Evolutionary conservation across 2,329 filamentous ascomycete species (phyloP).

Genomic region (Cephalotrichum gorgonifer): DNA sequence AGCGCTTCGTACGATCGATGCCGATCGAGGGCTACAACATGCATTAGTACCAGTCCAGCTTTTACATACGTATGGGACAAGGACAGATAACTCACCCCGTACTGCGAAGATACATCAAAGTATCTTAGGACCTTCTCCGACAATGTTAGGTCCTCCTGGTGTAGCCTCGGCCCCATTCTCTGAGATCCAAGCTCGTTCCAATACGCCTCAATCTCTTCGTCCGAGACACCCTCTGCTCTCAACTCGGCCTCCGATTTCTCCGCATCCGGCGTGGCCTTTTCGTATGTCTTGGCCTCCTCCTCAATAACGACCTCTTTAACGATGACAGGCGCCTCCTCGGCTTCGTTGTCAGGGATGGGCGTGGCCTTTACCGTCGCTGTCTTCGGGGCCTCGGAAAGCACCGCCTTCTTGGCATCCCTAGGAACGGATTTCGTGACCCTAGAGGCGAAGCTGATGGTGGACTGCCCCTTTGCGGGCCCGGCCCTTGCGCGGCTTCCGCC

Average conservation of each 20-base stretch:
- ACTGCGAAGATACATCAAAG: conserved; percentile 87
- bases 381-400: conserved; percentile 22
- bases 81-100: conserved; percentile 60
- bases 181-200: conserved; percentile 63
- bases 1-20: conserved; percentile 69
- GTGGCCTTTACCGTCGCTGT: conserved; percentile 15
- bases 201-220: conserved; percentile 63
- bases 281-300: conserved; percentile 13
- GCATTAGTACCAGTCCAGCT: not conserved
- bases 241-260: conserved; percentile 41
- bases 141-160: conserved; percentile 61
- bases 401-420: conserved; percentile 35
- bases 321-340: conserved; percentile 11
- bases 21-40: conserved; percentile 73
- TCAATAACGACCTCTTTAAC: conserved; percentile 12
- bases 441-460: conserved; percentile 48
- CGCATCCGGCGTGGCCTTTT: conserved; percentile 10
- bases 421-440: conserved; percentile 43
- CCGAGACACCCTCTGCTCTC: conserved; percentile 53
- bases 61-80: not conserved
- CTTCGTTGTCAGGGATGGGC: not conserved
- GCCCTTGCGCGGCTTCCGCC: conserved; percentile 23
- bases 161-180: conserved; percentile 40
- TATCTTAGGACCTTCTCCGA: conserved; percentile 83
- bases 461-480: conserved; percentile 33